A percentile compares a stretch with the other conserved stretches of the same genome.
These are phyloP conservation scores for Picochlorum costavermella DNA, from an alignment of 139 green algal genomes.

Conservation along the genomic window DNA sequence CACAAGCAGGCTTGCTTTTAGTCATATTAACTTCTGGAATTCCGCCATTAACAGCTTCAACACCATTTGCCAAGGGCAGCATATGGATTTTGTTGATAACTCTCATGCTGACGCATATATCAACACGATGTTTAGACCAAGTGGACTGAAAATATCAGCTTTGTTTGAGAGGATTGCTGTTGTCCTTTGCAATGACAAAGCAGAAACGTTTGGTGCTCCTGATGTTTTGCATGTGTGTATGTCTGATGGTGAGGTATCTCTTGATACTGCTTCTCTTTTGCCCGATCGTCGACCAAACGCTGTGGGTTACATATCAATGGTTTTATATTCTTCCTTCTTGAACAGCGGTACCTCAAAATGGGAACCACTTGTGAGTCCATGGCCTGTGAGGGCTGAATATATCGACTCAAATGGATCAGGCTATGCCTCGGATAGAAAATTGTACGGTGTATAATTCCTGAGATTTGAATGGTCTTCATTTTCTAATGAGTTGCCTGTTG, in stretches of 20 bases:
- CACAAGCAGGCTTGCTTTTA: constrained; percentile 52
- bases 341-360: constrained; percentile 67
- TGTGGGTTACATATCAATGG: constrained; percentile 27
- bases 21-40: constrained; percentile 58
- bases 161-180: constrained; percentile 26
- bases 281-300: constrained; percentile 36
- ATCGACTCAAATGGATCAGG: constrained; percentile 40
- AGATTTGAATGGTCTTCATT: not conserved
- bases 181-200: constrained; percentile 79
- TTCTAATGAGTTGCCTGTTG: not conserved
- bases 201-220: constrained; percentile 68
- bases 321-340: constrained; percentile 48
- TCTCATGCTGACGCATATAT: not conserved
- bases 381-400: constrained; percentile 43
- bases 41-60: constrained; percentile 18
- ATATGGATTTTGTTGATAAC: not conserved
- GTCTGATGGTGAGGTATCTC: constrained; percentile 12
- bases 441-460: not conserved
- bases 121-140: constrained; percentile 28
- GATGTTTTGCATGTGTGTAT: constrained; percentile 60
- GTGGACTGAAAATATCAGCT: constrained; percentile 23
- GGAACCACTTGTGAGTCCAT: constrained; percentile 63
- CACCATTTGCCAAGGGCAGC: not conserved
- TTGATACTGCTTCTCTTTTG: constrained; percentile 24
- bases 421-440: constrained; percentile 43